Percentiles rank a stretch among this genome's conserved stretches.
These are phyloP conservation scores for Macrolepiota albuminosa DNA, from an alignment of 768 basidiomycete species.

Conservation along the genomic window DNA sequence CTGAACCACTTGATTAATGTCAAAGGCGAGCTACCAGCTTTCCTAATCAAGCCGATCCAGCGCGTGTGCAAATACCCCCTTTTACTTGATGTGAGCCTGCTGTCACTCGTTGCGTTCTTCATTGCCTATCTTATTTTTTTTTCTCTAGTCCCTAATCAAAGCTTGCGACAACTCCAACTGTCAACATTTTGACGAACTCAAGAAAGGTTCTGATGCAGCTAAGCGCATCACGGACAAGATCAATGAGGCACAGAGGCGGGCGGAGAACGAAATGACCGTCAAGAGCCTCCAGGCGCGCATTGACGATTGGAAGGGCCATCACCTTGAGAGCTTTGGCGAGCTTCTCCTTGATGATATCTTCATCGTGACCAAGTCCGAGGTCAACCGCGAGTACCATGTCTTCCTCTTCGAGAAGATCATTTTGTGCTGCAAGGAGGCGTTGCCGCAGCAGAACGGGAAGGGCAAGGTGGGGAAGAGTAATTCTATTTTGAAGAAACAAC, in stretches of 20 bases:
- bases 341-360: conserved; percentile 94
- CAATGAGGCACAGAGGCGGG: conserved; percentile 90
- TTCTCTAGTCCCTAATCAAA: conserved; percentile 65
- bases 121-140: conserved; percentile 3
- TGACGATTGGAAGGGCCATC: conserved; percentile 99
- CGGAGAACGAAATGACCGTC: conserved; percentile 89
- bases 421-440: conserved; percentile 94
- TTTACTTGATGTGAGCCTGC: conserved; percentile 72
- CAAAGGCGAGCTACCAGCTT: conserved; percentile 89
- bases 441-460: conserved; percentile 49
- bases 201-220: conserved; percentile 77
- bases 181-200: conserved; percentile 74
- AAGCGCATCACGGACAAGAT: conserved; percentile 94
- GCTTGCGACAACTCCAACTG: conserved; percentile 60
- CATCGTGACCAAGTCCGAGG: conserved; percentile 91
- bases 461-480: conserved; percentile 80
- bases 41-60: conserved; percentile 98
- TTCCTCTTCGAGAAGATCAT: conserved; percentile 99
- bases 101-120: conserved; percentile 12
- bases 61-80: conserved; percentile 98
- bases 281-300: conserved; percentile 81
- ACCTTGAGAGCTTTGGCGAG: conserved; percentile 89
- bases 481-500: conserved; percentile 84
- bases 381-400: conserved; percentile 96
- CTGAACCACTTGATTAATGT: conserved; percentile 84